Evolutionary conservation across 2,329 filamentous ascomycete genomes (phyloP), one percentile per base, ranked within the genome.

Genomic region (Aspergillus pseudoglaucus): DNA sequence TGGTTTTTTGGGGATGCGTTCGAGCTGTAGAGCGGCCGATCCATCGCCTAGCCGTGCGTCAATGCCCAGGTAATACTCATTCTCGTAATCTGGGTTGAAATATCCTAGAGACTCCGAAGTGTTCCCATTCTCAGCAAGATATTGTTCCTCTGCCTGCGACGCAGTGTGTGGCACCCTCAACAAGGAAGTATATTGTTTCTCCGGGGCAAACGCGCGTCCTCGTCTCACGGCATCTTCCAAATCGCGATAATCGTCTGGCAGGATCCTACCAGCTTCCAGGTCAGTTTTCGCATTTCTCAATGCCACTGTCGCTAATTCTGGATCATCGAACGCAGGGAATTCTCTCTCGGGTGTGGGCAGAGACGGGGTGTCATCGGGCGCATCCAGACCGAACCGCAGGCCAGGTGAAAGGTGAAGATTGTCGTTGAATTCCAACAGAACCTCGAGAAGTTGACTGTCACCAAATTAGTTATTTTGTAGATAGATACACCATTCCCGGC

Each of bases 371-470:
- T 71, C 62, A 41, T 59, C 63, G 3, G 67, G 62, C 32, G 67
- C 59, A 48, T 74, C 75, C 48, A 96, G 73, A 60, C 91, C 84
- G 71, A 89, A 85, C 58, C 87, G 86, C 60, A 86, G 82, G 49
- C 84, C 78, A 23, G 82, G 74, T 9, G 88, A 83, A 40, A 97
- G 83, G 64, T 93, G 87, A 17, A 85, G 76, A 39, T 83, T 87
- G 45, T 87, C 83, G 71, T 98, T 98, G 71, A 96, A 80, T 62
- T 96, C 90, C 52, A 95, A 78, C 30, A 97, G 81, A 9, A 96
- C 74, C 59, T 97, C 91, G 46, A 96, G 81, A 30, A 97, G 73
- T 67, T 90, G 90, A 68, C 90, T 96, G 59, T 41, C 59, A 9
- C 44, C 27, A n/a, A 42, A 30, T 57, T 46, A 57, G 47, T 47